Percentiles rank a stretch among this genome's conserved stretches.
phyloP scores from a whole-genome alignment of 2,329 filamentous ascomycete species.

The Neopestalotiopsis sp. region DNA sequence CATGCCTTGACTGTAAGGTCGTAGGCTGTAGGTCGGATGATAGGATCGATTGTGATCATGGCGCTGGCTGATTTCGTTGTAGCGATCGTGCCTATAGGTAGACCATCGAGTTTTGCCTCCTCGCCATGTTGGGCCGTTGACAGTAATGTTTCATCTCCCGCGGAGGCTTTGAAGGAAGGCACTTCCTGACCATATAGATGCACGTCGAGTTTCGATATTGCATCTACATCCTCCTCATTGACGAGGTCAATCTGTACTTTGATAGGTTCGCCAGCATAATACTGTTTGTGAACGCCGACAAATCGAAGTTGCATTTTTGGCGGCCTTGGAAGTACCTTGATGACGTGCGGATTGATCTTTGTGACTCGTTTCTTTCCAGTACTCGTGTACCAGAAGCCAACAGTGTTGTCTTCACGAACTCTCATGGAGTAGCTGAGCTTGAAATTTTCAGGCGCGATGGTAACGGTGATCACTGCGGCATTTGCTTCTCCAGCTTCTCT shows the following conservation, averaged over 20 bases:
- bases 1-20: slow-evolving; percentile 74
- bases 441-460: slow-evolving; percentile 69
- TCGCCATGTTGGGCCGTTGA: slow-evolving; percentile 41
- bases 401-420: slow-evolving; percentile 47
- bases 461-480: slow-evolving; percentile 66
- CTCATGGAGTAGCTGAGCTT: slow-evolving; percentile 69
- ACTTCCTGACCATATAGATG: slow-evolving; percentile 65
- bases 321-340: slow-evolving; percentile 84
- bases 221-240: slow-evolving; percentile 81
- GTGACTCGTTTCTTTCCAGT: slow-evolving; percentile 51
- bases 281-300: slow-evolving; percentile 67
- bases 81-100: slow-evolving; percentile 52
- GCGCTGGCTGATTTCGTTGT: slow-evolving; percentile 48
- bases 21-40: slow-evolving; percentile 58
- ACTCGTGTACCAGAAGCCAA: slow-evolving; percentile 56
- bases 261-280: slow-evolving; percentile 84
- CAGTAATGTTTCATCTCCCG: slow-evolving; percentile 39
- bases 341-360: slow-evolving; percentile 55
- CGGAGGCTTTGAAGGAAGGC: slow-evolving; percentile 50
- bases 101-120: slow-evolving; percentile 47
- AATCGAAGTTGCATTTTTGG: slow-evolving; percentile 85
- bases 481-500: slow-evolving; percentile 82
- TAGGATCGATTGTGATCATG: slow-evolving; percentile 55
- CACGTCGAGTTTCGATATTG: slow-evolving; percentile 73
- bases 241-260: slow-evolving; percentile 70